phyloP scores from a whole-genome alignment of 208 protist species.

The Trypanosoma congolense region DNA sequence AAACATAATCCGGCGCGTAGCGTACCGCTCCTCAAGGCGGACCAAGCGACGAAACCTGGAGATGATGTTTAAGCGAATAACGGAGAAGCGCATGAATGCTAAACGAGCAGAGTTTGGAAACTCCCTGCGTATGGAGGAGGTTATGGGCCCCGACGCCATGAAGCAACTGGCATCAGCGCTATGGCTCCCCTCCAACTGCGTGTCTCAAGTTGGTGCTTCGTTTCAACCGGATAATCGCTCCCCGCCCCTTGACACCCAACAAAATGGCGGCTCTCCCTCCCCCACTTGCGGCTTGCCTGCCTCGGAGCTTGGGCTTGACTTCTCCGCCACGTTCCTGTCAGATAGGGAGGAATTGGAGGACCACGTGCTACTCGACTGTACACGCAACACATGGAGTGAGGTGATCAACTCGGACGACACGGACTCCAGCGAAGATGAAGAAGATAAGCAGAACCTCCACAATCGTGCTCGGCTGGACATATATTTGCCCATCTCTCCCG shows the following conservation, averaged over 20 bases:
- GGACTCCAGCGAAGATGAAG: conserved; percentile 56
- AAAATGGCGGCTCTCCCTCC: too few species aligned
- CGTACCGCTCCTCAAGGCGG: conserved; percentile 61
- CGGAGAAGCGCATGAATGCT: background rate
- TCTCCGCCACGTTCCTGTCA: too few species aligned
- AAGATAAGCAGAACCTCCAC: conserved; percentile 73
- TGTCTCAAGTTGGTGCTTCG: too few species aligned
- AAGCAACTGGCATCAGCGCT: conserved; percentile 35
- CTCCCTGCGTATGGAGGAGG: background rate
- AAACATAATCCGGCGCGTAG: conserved; percentile 70
- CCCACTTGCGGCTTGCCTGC: too few species aligned
- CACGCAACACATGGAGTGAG: conserved; percentile 4
- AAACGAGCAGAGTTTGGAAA: background rate
- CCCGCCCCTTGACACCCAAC: too few species aligned
- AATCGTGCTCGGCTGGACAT: conserved; percentile 82
- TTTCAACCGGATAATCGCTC: too few species aligned
- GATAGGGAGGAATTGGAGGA: too few species aligned
- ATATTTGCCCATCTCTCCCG: conserved; percentile 67
- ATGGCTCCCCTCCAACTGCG: too few species aligned
- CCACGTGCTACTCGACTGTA: too few species aligned
- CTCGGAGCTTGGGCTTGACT: too few species aligned
- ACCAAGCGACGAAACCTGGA: conserved; percentile 55
- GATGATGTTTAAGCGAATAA: conserved; percentile 18
- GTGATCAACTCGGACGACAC: conserved; percentile 13
- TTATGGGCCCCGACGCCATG: background rate